Evolutionary conservation across 2,329 filamentous ascomycete species (phyloP), one percentile per base, ranked within the genome.

Genomic region (Moelleriella libera): DNA sequence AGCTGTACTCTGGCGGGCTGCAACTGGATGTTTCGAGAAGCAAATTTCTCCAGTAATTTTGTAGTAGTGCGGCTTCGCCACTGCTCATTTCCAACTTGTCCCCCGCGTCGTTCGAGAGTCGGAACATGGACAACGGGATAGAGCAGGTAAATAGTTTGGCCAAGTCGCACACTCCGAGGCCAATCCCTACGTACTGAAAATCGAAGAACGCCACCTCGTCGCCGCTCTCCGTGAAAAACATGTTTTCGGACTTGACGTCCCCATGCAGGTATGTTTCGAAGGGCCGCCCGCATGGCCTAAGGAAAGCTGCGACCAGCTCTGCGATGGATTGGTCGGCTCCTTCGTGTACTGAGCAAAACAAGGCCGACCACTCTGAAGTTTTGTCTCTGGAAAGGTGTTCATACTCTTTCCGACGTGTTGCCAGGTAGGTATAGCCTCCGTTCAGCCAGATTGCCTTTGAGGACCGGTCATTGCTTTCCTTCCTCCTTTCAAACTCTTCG

Each of bases 131-230:
- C 6, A 76, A 39, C 0, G 79, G 78, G 0, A 83, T 69, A 2
- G 80, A 82, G 58, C 79, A 83, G 0, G 80, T 83, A 50, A 83
- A 81, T 1, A 83, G 59, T 56, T 83, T 83, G 2, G 79, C 80
- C 0, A 84, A 63, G 57, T 85, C 82, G 52, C 79, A 80, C 0
- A 78, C 79, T 0, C 81, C 80, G 0, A 83, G 58, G 0, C 81
- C 80, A 0, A 82, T 60, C 0, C 82, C 82, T 0, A 75, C 71
- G 53, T 85, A 85, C 53, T 85, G 81, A 48, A 85, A 85, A 57
- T 85, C 82, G 54, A 79, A 83, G 52, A 85, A 80, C 0, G 76
- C 79, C 2, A 80, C 77, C 4, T 63, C 50, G 2, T 72, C 60
- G 1, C 75, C 77, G 0, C 58, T 52, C 0, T 55, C 49, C 0